These are phyloP conservation scores for Colletotrichum sp. DNA, from an alignment of 2,329 filamentous ascomycete species.

Conservation along the genomic window DNA sequence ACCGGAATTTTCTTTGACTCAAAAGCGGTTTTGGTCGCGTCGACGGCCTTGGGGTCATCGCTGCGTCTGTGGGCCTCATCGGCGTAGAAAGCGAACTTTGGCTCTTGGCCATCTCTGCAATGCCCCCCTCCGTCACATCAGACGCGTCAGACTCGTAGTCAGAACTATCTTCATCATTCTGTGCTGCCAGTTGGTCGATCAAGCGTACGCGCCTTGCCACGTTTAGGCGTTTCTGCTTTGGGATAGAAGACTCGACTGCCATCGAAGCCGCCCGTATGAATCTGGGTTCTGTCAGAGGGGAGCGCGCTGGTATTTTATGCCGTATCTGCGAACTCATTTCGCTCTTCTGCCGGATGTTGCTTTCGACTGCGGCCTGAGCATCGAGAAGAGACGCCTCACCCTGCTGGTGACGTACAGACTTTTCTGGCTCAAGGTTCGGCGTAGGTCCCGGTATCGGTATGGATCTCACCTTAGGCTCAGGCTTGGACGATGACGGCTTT, in stretches of 20 bases:
- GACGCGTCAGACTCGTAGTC: slow-evolving; percentile 14
- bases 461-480: background rate
- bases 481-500: background rate
- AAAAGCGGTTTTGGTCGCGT: background rate
- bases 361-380: background rate
- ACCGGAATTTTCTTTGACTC: slow-evolving; percentile 11
- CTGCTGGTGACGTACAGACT: background rate
- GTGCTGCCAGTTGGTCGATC: slow-evolving; percentile 22
- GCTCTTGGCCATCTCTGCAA: background rate
- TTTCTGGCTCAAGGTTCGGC: background rate
- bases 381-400: background rate
- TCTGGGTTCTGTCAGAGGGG: background rate
- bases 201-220: slow-evolving; percentile 9
- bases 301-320: background rate
- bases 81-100: slow-evolving; percentile 1
- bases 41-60: background rate
- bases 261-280: background rate
- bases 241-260: background rate
- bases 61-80: background rate
- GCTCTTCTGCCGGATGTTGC: background rate
- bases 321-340: background rate
- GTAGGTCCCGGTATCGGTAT: background rate
- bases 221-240: background rate
- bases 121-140: background rate
- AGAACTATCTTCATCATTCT: slow-evolving; percentile 6